Percentiles rank a stretch among this genome's conserved stretches.
These are phyloP conservation scores for Plantago major DNA, from an alignment of 257 asterid genomes.

Conservation along the genomic window DNA sequence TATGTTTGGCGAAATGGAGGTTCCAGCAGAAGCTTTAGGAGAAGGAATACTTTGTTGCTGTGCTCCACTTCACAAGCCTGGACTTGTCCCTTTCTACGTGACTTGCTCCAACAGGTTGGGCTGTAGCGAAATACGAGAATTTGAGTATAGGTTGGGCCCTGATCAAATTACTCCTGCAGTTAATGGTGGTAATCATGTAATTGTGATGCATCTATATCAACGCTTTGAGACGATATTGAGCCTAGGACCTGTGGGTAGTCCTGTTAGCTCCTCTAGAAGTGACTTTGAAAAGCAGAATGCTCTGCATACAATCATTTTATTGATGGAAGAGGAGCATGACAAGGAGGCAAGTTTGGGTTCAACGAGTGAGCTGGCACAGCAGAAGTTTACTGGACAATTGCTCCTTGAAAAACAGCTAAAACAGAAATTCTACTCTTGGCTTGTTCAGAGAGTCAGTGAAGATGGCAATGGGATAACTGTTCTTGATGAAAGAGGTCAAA, in stretches of 20 bases:
- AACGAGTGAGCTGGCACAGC: conserved; percentile 29
- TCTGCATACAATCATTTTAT: conserved; percentile 32
- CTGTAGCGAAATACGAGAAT: conserved; percentile 80
- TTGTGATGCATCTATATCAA: conserved; percentile 32
- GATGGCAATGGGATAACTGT: conserved; percentile 54
- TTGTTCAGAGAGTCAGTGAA: conserved; percentile 52
- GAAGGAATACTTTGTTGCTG: conserved; percentile 59
- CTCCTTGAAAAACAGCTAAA: conserved; percentile 52
- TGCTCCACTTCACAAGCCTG: conserved; percentile 63
- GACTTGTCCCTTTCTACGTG: conserved; percentile 58
- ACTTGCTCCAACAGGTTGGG: conserved; percentile 73
- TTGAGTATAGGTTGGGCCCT: conserved; percentile 50
- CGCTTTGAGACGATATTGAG: conserved; percentile 42
- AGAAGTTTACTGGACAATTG: conserved; percentile 38
- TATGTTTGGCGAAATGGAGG: conserved; percentile 78
- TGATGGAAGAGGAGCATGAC: conserved; percentile 58
- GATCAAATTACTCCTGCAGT: conserved; percentile 23
- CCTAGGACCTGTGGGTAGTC: conserved; percentile 16
- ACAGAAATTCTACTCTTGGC: conserved; percentile 68
- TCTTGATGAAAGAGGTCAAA: conserved; percentile 77
- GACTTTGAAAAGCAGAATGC: conserved; percentile 25
- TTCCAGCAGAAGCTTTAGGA: conserved; percentile 56
- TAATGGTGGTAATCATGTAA: conserved; percentile 23
- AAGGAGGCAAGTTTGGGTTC: conserved; percentile 32
- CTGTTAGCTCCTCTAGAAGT: conserved; percentile 17